Percentiles rank a stretch among this genome's conserved stretches.
phyloP scores from a whole-genome alignment of 1,139 yeast species.

The Kodamaea derodonti region DNA sequence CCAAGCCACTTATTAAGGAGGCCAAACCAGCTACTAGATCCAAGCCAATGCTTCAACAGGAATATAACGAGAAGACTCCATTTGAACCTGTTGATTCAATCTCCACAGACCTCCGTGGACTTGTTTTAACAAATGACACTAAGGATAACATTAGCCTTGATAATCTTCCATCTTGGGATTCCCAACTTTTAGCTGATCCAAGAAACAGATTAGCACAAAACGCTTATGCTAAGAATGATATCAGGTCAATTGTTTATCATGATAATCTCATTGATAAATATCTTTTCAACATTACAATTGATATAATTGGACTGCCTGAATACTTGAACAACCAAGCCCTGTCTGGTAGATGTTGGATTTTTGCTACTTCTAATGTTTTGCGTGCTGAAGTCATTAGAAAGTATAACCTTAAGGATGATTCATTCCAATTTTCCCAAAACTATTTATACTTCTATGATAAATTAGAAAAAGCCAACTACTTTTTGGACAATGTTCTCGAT shows the following conservation, averaged over 20 bases:
- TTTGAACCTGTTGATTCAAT: background rate
- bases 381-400: conserved; percentile 60
- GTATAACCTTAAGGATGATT: conserved; percentile 56
- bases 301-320: conserved; percentile 62
- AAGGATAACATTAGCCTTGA: background rate
- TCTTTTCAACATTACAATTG: conserved; percentile 58
- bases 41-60: background rate
- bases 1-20: conserved; percentile 2
- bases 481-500: conserved; percentile 69
- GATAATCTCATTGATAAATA: conserved; percentile 35
- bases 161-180: conserved; percentile 43
- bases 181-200: conserved; percentile 44
- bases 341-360: conserved; percentile 85
- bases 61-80: conserved; percentile 1
- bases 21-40: background rate
- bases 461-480: conserved; percentile 71
- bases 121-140: background rate
- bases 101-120: background rate
- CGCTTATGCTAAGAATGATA: conserved; percentile 51
- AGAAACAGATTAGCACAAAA: conserved; percentile 58
- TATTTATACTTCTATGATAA: conserved; percentile 72
- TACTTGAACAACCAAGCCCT: conserved; percentile 62
- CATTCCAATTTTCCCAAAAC: conserved; percentile 69
- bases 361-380: conserved; percentile 73
- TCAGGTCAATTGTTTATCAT: conserved; percentile 42